Conservation (phyloP, 2,329 filamentous ascomycete genomes). For the Aspergillus cejpii region DNA sequence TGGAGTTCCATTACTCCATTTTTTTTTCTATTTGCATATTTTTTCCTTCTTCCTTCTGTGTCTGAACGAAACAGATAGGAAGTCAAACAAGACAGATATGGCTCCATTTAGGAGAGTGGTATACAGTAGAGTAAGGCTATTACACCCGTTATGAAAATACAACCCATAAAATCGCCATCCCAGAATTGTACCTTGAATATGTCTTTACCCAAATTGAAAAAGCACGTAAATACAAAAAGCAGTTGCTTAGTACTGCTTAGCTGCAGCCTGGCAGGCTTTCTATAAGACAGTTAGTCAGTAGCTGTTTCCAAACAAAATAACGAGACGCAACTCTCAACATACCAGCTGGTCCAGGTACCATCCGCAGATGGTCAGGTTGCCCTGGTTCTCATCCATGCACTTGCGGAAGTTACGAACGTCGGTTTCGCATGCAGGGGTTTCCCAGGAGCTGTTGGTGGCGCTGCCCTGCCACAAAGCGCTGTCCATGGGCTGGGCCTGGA, state of each 20-base stretch:
- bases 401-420: constrained; percentile 82
- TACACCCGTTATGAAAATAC: constrained; percentile 21
- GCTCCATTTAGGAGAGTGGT: constrained; percentile 5
- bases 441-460: constrained; percentile 45
- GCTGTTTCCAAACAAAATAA: neutral
- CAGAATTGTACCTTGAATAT: neutral
- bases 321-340: constrained; percentile 18
- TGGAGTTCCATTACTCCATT: constrained; percentile 10
- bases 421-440: constrained; percentile 62
- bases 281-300: constrained; percentile 33
- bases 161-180: constrained; percentile 3
- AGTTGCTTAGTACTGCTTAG: constrained; percentile 57
- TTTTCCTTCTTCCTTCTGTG: constrained; percentile 6
- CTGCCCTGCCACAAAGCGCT: constrained; percentile 42
- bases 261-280: constrained; percentile 78
- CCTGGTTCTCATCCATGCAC: constrained; percentile 93
- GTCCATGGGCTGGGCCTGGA: constrained; percentile 49
- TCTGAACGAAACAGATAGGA: constrained; percentile 3
- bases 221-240: constrained; percentile 6
- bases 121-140: constrained; percentile 13
- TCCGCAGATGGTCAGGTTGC: constrained; percentile 90
- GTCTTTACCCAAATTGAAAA: constrained; percentile 3
- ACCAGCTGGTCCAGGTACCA: constrained; percentile 96
- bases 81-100: constrained; percentile 5
- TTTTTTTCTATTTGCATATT: constrained; percentile 8